Base-by-base conservation (phyloP, 371 early-diverging fungal genomes). In the Mucor plumbeus region DNA sequence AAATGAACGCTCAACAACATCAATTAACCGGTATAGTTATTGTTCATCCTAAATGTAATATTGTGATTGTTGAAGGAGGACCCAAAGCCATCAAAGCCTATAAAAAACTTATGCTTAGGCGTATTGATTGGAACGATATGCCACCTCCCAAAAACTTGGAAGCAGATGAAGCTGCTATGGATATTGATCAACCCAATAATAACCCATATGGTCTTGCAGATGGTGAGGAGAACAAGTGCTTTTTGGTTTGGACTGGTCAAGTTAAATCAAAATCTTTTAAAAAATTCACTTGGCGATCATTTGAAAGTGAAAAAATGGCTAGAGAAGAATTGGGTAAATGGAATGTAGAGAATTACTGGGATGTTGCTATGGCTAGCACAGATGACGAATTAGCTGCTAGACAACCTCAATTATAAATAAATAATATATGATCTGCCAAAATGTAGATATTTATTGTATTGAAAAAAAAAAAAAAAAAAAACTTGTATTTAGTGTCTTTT, bases 61-160 rank as follows among this genome's bases (percentile, higher is more conserved):
- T 97, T 50, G 95, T 99, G 3, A 81, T 97, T 55, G 98, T 95
- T 2, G 99, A 99, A 80, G 99, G 98, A 0, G 94, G 97, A 0
- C 92, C 91, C 7, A 94, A 96, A 73, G 87, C 88, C 13, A 87
- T 97, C 70, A 91, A 92, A 64, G 88, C 90, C 19, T 99, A 95
- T 85, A 97, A 96, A 74, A 94, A 95, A 71, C 82, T 99, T 21
- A 94, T 99, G 97, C 79, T 97, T n/a, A 80, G 94, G 34, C 88
- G 99, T 35, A 97, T 99, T 68, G 90, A 97, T 68, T 99, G 99
- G 99, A 80, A 86, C 17, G 90, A 91, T 59, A 57, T 71, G 44
- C 78, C 77, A 7, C 71, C 78, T 33, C 82, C 82, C 7, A 74
- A 83, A 14, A 87, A 84, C 31, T 80, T 78, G 26, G 61, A 64